phyloP scores from a whole-genome alignment of 129 eudicot genomes.

The Flaveria brownii region DNA sequence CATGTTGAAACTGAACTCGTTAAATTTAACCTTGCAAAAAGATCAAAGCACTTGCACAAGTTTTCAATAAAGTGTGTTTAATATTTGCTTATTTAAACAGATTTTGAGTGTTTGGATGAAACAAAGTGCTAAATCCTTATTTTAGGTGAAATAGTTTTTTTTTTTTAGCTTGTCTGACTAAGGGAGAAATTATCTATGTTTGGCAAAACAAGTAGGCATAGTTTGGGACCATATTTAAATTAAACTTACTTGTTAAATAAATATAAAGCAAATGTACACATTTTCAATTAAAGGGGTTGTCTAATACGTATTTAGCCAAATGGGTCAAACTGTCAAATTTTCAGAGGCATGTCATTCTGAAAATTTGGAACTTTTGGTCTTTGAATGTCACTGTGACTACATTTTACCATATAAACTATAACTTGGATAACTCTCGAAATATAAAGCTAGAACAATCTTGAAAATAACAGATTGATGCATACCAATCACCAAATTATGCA shows the following conservation, averaged over 20 bases:
- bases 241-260: neutral
- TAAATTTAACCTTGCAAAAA: neutral
- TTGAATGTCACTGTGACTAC: neutral
- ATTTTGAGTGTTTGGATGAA: neutral
- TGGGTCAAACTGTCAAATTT: neutral
- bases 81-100: neutral
- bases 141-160: neutral
- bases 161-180: neutral
- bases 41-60: neutral
- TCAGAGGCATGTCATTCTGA: too few species aligned
- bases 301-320: neutral
- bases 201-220: conserved; percentile 5
- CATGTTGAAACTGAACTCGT: neutral
- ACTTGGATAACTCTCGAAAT: neutral
- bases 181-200: neutral
- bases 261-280: neutral
- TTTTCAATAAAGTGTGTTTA: neutral
- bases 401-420: neutral
- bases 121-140: neutral
- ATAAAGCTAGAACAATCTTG: neutral
- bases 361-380: neutral
- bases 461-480: neutral
- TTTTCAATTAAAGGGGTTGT: neutral
- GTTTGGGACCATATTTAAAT: neutral
- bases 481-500: neutral